Base-by-base conservation (phyloP, 164 flowering plant species). In the Tetracentron sinense region DNA sequence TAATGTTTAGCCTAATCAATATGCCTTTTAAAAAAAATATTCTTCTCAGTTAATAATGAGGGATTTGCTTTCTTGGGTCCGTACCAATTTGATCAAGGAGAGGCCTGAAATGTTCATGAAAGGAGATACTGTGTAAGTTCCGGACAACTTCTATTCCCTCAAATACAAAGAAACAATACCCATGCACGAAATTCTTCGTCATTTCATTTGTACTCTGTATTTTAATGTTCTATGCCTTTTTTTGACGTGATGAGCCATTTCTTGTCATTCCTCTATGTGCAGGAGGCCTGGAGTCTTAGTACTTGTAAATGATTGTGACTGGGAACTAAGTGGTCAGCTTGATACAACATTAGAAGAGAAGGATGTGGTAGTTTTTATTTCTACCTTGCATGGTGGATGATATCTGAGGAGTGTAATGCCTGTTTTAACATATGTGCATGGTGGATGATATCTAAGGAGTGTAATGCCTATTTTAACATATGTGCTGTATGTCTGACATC, bases 31-130 rank as follows among this genome's bases (percentile, higher is more conserved):
- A 25, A 30, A 6, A 10, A 25, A 30, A 6, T 48, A n/a, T 44
- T 47, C 28, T 54, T 63, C 29, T 61, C 82, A 91, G 97, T 70
- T 91, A 63, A 86, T 81, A 22, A 88, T 94, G 96, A 91, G 71
- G 63, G 73, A 77, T 69, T 74, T 95, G 78, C 84, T 95, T 21
- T 56, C 84, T 47, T 95, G 97, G 99, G 86, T 88, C 20, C 83
- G 84, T 29, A 59, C 79, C 66, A 95, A 92, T 78, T 60, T 95
- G 82, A 91, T 95, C 75, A 95, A 95, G 81, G 97, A 91, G 83
- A 85, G 97, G 77, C 96, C 99, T 61, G 99, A 91, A 74, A 92
- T 94, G 96, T 94, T 94, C 74, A 83, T 94, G 87, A 92, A 94
- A 78, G 97, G 90, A 28, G 97, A 91, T 64, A 38, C 92, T 54